Conservation (phyloP, 257 asterid species). For the Solanum pennellii region DNA sequence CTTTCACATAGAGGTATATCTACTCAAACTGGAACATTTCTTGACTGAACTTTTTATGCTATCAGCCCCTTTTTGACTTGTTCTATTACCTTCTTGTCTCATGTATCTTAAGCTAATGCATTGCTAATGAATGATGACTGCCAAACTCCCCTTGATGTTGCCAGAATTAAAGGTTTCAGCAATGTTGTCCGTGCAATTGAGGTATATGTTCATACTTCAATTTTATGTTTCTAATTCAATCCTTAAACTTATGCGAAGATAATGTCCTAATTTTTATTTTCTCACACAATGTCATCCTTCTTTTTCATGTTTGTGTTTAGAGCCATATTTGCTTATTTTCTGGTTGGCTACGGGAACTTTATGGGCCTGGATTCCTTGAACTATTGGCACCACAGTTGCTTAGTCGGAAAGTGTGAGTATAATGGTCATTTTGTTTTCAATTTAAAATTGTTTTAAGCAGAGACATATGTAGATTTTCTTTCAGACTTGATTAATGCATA, state of each 20-base stretch:
- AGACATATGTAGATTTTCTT: background rate
- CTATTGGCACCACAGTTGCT: constrained; percentile 75
- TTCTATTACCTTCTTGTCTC: background rate
- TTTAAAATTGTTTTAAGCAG: background rate
- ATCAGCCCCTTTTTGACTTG: background rate
- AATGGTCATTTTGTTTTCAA: background rate
- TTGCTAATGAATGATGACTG: constrained; percentile 76
- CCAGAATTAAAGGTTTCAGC: constrained; percentile 72
- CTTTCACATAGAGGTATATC: constrained; percentile 77
- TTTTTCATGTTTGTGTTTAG: constrained; percentile 25
- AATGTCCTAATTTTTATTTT: background rate
- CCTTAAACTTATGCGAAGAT: background rate
- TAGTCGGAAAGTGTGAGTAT: constrained; percentile 82
- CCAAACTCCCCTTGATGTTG: constrained; percentile 91
- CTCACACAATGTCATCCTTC: background rate
- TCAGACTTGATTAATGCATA: background rate
- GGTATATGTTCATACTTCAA: constrained; percentile 30
- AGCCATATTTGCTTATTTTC: constrained; percentile 72
- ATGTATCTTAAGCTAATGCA: constrained; percentile 60
- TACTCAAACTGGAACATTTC: background rate
- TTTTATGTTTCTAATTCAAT: background rate
- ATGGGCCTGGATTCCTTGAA: constrained; percentile 85
- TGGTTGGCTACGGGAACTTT: constrained; percentile 78
- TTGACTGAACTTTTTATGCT: background rate
- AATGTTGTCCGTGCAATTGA: constrained; percentile 84